Evolutionary conservation across 176 grass and related monocot species (phyloP), one percentile per base, ranked within the genome.

Genomic region (Oryza brachyantha): DNA sequence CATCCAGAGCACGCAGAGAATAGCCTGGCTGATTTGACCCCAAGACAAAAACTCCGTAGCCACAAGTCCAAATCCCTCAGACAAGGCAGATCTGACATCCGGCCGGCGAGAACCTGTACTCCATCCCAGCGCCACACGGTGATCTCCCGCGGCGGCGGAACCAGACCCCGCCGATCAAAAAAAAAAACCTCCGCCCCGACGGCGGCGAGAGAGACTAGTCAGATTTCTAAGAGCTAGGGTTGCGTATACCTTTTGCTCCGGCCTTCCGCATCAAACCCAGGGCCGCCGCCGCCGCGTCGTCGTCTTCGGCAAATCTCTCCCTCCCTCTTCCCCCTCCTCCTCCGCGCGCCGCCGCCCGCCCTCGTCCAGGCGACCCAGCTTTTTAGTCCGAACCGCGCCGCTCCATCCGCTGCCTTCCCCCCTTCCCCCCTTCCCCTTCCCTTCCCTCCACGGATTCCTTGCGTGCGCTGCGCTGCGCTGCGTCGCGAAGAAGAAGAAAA

Each of bases 201-300:
- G n/a, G n/a, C n/a, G n/a, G n/a, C n/a, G n/a, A n/a, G 57, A 69
- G 87, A 58, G 59, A 42, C 26, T 64, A 87, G 8, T 77, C 35
- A 84, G 76, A 89, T 72, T 84, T 81, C 76, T 89, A 85, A 89
- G 82, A 89, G 85, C 87, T 89, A 89, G 78, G 71, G 59, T 89
- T 77, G 57, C 82, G 35, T 81, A 77, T 89, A 89, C 87, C 87
- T 89, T 84, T 89, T 64, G 57, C 72, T 72, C 82, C 87, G 59
- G 76, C 81, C 82, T 88, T 88, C 81, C 54, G 79, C 86, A 80
- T 84, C 87, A 85, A 85, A 65, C 43, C 65, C 71, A 29, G 71
- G 75, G 75, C 46, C 48, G 77, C 41, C 29, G 17, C 81, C 39
- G 29, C 37, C 61, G 34, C 48, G 77, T 31, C 29, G 17, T 75